Percentiles rank a stretch among this genome's conserved stretches.
These are phyloP conservation scores for Phytopythium oedochilum DNA, from an alignment of 352 stramenopile genomes.

Conservation along the genomic window DNA sequence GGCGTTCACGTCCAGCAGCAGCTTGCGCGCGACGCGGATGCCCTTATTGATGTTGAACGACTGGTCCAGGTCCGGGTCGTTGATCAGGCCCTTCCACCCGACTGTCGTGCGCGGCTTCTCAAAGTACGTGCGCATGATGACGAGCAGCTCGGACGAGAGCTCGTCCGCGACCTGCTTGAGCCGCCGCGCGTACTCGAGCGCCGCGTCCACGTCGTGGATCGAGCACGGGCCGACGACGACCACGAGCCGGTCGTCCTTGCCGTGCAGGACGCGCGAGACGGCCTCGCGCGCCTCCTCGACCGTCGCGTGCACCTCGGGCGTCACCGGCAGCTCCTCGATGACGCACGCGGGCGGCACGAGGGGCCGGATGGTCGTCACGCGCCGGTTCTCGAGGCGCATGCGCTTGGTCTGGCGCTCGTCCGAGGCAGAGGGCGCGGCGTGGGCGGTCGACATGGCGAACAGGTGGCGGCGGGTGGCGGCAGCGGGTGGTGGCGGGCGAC, in stretches of 20 bases:
- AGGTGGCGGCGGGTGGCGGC: not conserved
- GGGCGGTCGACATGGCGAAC: conserved; percentile 24
- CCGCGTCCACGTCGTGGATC: conserved; percentile 74
- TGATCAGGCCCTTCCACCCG: conserved; percentile 85
- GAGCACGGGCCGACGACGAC: conserved; percentile 79
- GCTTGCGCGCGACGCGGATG: conserved; percentile 75
- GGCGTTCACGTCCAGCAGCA: conserved; percentile 79
- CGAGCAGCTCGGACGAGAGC: conserved; percentile 55
- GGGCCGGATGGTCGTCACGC: conserved; percentile 67
- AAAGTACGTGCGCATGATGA: conserved; percentile 88
- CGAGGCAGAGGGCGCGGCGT: conserved; percentile 13
- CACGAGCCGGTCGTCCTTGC: conserved; percentile 63
- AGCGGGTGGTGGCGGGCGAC: not conserved
- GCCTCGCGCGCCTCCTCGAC: conserved; percentile 43
- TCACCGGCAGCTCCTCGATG: conserved; percentile 72
- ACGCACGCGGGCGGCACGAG: conserved; percentile 65
- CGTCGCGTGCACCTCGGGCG: conserved; percentile 57
- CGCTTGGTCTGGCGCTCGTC: conserved; percentile 47
- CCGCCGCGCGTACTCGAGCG: conserved; percentile 66
- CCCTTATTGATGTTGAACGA: conserved; percentile 90
- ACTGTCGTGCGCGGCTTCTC: conserved; percentile 84
- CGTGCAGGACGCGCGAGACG: conserved; percentile 58
- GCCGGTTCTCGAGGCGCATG: conserved; percentile 62
- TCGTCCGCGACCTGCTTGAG: conserved; percentile 54
- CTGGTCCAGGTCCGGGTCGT: conserved; percentile 78